phyloP scores from a whole-genome alignment of 768 basidiomycete species.

The Hypholoma fasciculare region DNA sequence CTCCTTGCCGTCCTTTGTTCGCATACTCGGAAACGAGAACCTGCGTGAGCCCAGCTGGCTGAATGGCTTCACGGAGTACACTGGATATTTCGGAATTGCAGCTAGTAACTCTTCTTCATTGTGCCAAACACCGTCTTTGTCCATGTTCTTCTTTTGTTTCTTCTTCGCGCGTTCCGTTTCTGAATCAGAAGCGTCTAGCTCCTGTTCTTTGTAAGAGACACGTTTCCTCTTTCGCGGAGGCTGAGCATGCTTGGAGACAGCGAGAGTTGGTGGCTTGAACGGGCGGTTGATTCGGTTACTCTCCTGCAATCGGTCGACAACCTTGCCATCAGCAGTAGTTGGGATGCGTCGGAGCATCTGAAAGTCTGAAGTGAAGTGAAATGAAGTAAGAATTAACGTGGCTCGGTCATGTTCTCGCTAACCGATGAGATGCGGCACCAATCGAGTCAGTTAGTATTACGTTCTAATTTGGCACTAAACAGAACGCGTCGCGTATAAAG shows the following conservation, averaged over 20 bases:
- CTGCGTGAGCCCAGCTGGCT: conserved; percentile 52
- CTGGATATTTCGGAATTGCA: conserved; percentile 70
- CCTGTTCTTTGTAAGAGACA: conserved; percentile 81
- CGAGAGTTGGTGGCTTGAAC: conserved; percentile 71
- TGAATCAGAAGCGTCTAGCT: conserved; percentile 53
- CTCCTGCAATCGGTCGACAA: conserved; percentile 68
- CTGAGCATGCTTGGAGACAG: conserved; percentile 51
- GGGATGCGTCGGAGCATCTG: conserved; percentile 71
- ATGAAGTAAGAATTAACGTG: neutral
- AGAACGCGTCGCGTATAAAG: conserved; percentile 14
- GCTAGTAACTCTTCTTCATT: conserved; percentile 64
- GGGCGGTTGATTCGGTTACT: conserved; percentile 75
- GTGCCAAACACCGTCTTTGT: conserved; percentile 50
- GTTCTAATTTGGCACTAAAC: neutral
- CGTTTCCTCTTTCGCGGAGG: conserved; percentile 84
- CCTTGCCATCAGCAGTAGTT: conserved; percentile 68
- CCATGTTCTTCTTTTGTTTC: conserved; percentile 68
- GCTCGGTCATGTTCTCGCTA: neutral
- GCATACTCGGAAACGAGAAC: conserved; percentile 87
- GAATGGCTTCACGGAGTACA: conserved; percentile 81
- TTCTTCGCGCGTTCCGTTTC: conserved; percentile 54
- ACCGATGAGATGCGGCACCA: neutral
- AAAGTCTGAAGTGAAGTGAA: neutral
- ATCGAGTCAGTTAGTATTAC: too few species aligned
- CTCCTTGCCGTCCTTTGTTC: conserved; percentile 63